These are phyloP conservation scores for Suillus placidus DNA, from an alignment of 768 basidiomycete genomes.

Conservation along the genomic window DNA sequence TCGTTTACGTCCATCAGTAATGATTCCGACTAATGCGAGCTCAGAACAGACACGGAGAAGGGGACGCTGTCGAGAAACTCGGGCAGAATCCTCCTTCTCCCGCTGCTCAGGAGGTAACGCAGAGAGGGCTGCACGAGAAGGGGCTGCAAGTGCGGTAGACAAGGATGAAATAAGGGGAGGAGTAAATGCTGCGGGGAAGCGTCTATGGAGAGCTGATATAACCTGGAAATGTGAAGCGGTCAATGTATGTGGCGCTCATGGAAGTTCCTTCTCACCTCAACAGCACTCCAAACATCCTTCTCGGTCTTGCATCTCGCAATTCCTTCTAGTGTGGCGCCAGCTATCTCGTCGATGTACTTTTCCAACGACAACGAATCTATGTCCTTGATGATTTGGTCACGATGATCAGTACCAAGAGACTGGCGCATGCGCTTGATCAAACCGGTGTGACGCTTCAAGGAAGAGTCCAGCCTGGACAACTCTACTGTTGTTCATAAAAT, in stretches of 20 bases:
- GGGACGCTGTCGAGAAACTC: slow-evolving; percentile 82
- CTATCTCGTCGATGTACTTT: slow-evolving; percentile 96
- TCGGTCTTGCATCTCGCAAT: slow-evolving; percentile 87
- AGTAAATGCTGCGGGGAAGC: slow-evolving; percentile 82
- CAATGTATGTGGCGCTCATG: background rate
- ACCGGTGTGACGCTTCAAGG: slow-evolving; percentile 93
- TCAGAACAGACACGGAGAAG: slow-evolving; percentile 88
- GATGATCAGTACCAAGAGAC: slow-evolving; percentile 80
- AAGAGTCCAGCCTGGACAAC: slow-evolving; percentile 83
- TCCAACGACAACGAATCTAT: slow-evolving; percentile 87
- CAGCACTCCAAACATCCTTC: slow-evolving; percentile 87
- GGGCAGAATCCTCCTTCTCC: slow-evolving; percentile 87
- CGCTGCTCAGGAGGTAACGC: slow-evolving; percentile 72
- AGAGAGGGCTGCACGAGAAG: slow-evolving; percentile 59
- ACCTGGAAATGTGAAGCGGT: slow-evolving; percentile 51
- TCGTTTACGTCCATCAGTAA: slow-evolving; percentile 67
- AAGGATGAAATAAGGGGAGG: slow-evolving; percentile 67
- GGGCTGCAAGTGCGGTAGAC: slow-evolving; percentile 56
- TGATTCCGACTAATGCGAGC: slow-evolving; percentile 84
- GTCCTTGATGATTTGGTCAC: slow-evolving; percentile 89
- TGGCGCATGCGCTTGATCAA: slow-evolving; percentile 92
- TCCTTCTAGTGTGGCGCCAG: slow-evolving; percentile 85
- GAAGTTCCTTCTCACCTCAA: slow-evolving; percentile 64
- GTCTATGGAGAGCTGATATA: slow-evolving; percentile 84
- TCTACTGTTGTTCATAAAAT: slow-evolving; percentile 42